Evolutionary conservation across 768 basidiomycete genomes (phyloP), one percentile per base, ranked within the genome.

Genomic region (Rhodotorula graminis): DNA sequence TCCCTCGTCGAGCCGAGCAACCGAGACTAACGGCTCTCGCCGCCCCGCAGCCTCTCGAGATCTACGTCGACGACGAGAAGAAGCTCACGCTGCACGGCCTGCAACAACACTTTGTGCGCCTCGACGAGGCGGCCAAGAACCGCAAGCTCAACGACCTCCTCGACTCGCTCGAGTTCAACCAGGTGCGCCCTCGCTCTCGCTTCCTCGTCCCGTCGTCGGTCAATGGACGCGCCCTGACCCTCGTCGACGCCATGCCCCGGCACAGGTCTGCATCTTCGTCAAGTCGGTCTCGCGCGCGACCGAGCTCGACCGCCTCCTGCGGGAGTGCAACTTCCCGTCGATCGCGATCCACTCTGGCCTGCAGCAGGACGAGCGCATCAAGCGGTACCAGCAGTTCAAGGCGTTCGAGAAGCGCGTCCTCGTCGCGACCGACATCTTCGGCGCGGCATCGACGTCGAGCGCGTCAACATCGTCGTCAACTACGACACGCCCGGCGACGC

Each of bases 371-470:
- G 96, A 99, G 82, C 90, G 96, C 69, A 98, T 99, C 81, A 86
- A 86, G 69, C 91, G 95, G 25, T 99, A 98, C 83, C 91, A 91
- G 40, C 92, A 94, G 50, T 99, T 99, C 87, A 99, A 99, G 83
- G 91, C 92, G 27, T 99, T 99, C 77, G 96, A 99, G 84, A 99
- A 97, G 84, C 93, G 96, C 76, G 97, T 99, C 76, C 86, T 99
- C 29, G 96, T 99, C 55, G 95, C 94, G 29, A 99, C 96, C 29
- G 96, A 99, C 81, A 98, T 99, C 76, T 99, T 99, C 73, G 96
- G 96, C 92, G 96, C 81, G 96, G 95, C 76, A 99, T 99, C 76
- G 96, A 99, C 83, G 95, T 99, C 31, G 96, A 99, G 81, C 93
- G 96, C 72, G 96, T 99, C 78, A 99, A 99, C 83, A 97, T 74